These are phyloP conservation scores for Apiospora malaysiana DNA, from an alignment of 2,329 filamentous ascomycete genomes.

Conservation along the genomic window DNA sequence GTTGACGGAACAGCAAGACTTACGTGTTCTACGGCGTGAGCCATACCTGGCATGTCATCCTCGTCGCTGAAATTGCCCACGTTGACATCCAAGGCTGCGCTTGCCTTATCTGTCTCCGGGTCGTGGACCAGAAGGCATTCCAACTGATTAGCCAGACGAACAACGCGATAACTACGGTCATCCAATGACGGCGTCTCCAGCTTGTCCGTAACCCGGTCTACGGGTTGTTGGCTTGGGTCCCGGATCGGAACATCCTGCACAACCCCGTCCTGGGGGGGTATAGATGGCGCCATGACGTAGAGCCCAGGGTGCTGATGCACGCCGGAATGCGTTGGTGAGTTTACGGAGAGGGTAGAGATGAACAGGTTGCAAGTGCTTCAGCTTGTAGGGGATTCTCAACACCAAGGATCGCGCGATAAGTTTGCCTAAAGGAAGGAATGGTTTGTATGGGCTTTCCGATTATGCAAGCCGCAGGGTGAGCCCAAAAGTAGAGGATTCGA, in stretches of 20 bases:
- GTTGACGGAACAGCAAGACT: background rate
- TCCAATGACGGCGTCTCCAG: conserved; percentile 56
- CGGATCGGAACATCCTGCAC: conserved; percentile 35
- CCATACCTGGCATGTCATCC: conserved; percentile 90
- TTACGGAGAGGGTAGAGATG: conserved; percentile 64
- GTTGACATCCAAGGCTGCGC: conserved; percentile 92
- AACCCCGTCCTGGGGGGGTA: conserved; percentile 32
- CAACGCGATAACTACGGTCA: conserved; percentile 85
- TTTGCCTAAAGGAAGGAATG: background rate
- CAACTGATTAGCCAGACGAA: conserved; percentile 83
- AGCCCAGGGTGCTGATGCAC: background rate
- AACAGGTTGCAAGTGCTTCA: conserved; percentile 70
- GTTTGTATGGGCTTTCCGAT: background rate
- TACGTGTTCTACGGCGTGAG: conserved; percentile 89
- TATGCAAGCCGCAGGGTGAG: conserved; percentile 11
- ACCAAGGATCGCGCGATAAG: conserved; percentile 19
- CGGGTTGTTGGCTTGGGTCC: conserved; percentile 39
- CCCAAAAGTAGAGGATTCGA: conserved; percentile 8
- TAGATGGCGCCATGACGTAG: conserved; percentile 23
- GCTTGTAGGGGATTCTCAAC: conserved; percentile 84
- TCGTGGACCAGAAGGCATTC: conserved; percentile 95
- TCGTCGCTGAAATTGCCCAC: conserved; percentile 88
- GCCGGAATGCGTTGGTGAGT: background rate
- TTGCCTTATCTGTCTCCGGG: conserved; percentile 94
- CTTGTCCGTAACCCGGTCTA: conserved; percentile 43